Percentiles rank a stretch among this genome's conserved stretches.
Evolutionary conservation across 2,329 filamentous ascomycete genomes (phyloP).

Genomic region (Colletotrichum simmondsii): DNA sequence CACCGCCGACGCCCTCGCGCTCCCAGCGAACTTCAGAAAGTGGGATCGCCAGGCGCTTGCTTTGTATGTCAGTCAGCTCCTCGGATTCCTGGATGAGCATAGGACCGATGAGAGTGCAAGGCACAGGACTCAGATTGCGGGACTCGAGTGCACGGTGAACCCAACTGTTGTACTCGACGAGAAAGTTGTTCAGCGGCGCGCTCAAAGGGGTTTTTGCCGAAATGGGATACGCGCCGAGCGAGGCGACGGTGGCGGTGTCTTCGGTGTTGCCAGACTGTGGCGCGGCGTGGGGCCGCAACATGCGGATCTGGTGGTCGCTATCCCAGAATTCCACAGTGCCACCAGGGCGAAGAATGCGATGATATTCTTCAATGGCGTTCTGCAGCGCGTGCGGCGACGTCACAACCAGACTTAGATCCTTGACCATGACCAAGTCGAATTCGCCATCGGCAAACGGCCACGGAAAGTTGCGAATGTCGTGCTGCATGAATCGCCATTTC

Average conservation of each 20-base stretch:
- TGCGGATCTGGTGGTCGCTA: conserved; percentile 84
- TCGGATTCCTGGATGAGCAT: conserved; percentile 85
- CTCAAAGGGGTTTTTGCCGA: conserved; percentile 86
- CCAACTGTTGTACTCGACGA: conserved; percentile 88
- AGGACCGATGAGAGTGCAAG: conserved; percentile 82
- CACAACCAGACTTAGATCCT: conserved; percentile 79
- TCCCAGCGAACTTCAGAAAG: conserved; percentile 90
- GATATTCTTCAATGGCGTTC: conserved; percentile 73
- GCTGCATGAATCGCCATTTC: conserved; percentile 89
- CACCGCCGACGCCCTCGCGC: conserved; percentile 75
- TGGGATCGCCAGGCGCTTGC: conserved; percentile 85
- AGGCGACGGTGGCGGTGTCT: conserved; percentile 60
- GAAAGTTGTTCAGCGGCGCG: conserved; percentile 81
- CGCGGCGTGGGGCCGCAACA: conserved; percentile 81
- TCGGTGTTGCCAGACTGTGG: conserved; percentile 48
- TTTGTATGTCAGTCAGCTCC: conserved; percentile 73
- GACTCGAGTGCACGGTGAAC: conserved; percentile 79
- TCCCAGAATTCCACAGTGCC: conserved; percentile 92
- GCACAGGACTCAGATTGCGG: conserved; percentile 76
- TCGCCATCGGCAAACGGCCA: conserved; percentile 83
- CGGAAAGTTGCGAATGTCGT: conserved; percentile 81
- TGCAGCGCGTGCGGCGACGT: conserved; percentile 67
- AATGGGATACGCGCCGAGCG: conserved; percentile 84
- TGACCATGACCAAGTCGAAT: conserved; percentile 90
- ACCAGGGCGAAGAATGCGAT: conserved; percentile 80